These are phyloP conservation scores for Austropuccinia psidii DNA, from an alignment of 1,284 basidiomycete species.

Conservation along the genomic window DNA sequence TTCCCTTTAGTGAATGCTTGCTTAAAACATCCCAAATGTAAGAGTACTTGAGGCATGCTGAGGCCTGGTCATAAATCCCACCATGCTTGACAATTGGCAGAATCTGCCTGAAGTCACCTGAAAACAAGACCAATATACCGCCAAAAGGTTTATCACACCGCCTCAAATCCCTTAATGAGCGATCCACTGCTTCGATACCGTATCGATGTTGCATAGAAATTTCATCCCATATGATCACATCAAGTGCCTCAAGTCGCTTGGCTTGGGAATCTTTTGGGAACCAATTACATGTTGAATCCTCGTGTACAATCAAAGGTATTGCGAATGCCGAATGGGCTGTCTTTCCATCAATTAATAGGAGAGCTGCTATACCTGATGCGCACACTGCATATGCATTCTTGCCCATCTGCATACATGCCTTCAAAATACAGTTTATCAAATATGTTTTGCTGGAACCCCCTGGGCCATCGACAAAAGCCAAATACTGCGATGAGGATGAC, in stretches of 20 bases:
- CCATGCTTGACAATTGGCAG: neutral
- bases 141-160: neutral
- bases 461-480: constrained; percentile 51
- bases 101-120: neutral
- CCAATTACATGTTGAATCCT: neutral
- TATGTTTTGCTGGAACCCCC: constrained; percentile 55
- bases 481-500: no score
- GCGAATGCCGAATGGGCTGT: neutral
- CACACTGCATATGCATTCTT: neutral
- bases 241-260: neutral
- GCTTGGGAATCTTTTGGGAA: neutral
- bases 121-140: neutral
- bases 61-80: no score
- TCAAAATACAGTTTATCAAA: constrained; percentile 50
- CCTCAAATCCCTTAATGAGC: neutral
- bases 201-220: neutral
- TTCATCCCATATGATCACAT: constrained; percentile 11
- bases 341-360: neutral
- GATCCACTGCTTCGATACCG: neutral
- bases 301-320: neutral
- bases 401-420: constrained; percentile 42
- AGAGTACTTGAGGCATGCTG: neutral
- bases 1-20: no score
- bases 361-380: neutral
- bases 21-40: neutral